Conservation (phyloP, 768 basidiomycete species). For the Vararia minispora region DNA sequence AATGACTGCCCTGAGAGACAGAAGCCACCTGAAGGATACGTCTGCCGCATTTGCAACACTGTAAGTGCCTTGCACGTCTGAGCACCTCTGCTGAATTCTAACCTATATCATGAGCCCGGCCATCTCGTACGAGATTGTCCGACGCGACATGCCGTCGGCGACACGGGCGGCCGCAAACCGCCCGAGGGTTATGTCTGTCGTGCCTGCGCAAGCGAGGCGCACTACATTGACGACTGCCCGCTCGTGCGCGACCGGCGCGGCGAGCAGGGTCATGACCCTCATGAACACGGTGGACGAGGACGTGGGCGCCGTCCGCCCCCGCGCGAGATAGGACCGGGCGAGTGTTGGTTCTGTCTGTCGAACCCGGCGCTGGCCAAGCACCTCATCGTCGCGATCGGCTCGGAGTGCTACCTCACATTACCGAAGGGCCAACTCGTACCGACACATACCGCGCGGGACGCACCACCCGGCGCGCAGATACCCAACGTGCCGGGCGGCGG, state of each 20-base stretch:
- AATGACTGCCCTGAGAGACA: constrained; percentile 63
- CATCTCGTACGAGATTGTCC: constrained; percentile 90
- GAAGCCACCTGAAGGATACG: constrained; percentile 73
- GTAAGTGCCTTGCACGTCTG: constrained; percentile 27
- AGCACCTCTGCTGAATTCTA: background rate
- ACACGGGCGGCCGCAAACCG: constrained; percentile 77
- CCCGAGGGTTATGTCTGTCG: constrained; percentile 83
- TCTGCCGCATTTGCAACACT: constrained; percentile 76
- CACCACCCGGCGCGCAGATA: constrained; percentile 25
- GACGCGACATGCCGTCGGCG: constrained; percentile 61
- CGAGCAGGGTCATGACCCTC: too few species aligned
- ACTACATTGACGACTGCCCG: constrained; percentile 84
- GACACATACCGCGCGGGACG: constrained; percentile 49
- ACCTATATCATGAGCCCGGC: constrained; percentile 38
- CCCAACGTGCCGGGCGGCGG: constrained; percentile 82
- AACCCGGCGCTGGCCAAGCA: constrained; percentile 93
- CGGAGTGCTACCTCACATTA: constrained; percentile 91
- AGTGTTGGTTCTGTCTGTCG: constrained; percentile 98
- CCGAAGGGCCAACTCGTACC: constrained; percentile 93
- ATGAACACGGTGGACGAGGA: too few species aligned
- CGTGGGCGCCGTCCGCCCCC: constrained; percentile 40
- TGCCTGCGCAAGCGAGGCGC: constrained; percentile 79
- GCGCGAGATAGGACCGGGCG: constrained; percentile 79
- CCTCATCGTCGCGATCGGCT: constrained; percentile 87
- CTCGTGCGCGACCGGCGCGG: constrained; percentile 44